phyloP scores from a whole-genome alignment of 345 rosid genomes.

The Isatis tinctoria region DNA sequence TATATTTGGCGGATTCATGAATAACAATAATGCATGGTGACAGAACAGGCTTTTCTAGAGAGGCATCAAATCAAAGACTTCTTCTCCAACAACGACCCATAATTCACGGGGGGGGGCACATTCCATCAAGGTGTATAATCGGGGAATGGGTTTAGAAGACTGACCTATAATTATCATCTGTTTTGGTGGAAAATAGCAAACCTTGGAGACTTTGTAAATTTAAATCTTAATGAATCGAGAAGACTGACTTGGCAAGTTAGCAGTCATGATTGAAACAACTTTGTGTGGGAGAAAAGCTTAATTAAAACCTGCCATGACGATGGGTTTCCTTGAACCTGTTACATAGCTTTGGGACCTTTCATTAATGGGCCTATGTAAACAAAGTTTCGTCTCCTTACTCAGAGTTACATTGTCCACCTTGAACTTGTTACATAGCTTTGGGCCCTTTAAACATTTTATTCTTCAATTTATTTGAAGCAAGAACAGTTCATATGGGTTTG shows the following conservation, averaged over 20 bases:
- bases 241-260: background rate
- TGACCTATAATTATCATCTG: background rate
- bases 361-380: no score
- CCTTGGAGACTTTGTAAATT: background rate
- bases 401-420: background rate
- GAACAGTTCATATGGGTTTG: background rate
- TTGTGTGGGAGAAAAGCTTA: background rate
- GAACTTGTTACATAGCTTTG: background rate
- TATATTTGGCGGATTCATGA: background rate
- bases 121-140: background rate
- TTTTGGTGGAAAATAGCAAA: background rate
- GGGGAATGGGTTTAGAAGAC: background rate
- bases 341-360: no score
- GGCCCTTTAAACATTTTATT: background rate
- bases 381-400: no score
- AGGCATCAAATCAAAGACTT: background rate
- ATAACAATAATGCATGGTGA: background rate
- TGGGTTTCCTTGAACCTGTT: background rate
- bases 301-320: background rate
- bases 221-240: background rate
- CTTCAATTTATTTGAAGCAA: no score
- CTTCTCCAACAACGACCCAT: background rate
- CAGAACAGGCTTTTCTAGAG: background rate
- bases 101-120: background rate
- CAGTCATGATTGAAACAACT: background rate